Percentiles rank a stretch among this genome's conserved stretches.
Conservation (phyloP, 768 basidiomycete genomes). For the Panaeolus papilionaceus region DNA sequence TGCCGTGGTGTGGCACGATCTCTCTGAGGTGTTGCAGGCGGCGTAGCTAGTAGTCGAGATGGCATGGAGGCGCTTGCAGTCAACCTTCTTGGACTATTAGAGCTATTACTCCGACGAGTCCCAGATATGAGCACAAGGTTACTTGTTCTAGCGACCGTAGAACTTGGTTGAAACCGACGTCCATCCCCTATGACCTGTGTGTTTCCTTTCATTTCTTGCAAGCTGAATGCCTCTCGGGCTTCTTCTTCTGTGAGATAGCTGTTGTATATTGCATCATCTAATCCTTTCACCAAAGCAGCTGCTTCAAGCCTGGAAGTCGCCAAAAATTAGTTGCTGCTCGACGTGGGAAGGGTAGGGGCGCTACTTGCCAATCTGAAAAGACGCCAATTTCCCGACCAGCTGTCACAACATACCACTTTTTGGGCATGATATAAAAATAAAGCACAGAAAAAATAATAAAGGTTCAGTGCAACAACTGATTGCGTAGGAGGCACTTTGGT, state of each 20-base stretch:
- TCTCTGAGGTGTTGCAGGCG: background rate
- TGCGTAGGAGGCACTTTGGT: conserved; percentile 4
- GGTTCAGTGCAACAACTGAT: conserved; percentile 11
- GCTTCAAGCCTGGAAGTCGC: conserved; percentile 49
- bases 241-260: conserved; percentile 49
- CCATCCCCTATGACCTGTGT: conserved; percentile 32
- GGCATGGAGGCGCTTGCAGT: conserved; percentile 8
- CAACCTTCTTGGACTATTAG: background rate
- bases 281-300: conserved; percentile 46
- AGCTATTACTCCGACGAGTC: conserved; percentile 13
- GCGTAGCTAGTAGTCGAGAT: background rate
- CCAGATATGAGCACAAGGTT: conserved; percentile 13
- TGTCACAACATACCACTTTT: conserved; percentile 50
- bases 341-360: background rate
- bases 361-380: conserved; percentile 43
- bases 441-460: conserved; percentile 26
- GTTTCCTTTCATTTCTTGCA: conserved; percentile 35
- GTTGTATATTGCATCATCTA: conserved; percentile 49
- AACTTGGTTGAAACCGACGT: conserved; percentile 13
- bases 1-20: background rate
- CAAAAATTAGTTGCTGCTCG: background rate
- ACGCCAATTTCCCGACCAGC: conserved; percentile 46
- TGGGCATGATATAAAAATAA: conserved; percentile 33
- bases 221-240: conserved; percentile 40
- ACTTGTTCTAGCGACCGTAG: conserved; percentile 10